Base-by-base conservation (phyloP, 805 yeast species). In the Torulaspora franciscae region DNA sequence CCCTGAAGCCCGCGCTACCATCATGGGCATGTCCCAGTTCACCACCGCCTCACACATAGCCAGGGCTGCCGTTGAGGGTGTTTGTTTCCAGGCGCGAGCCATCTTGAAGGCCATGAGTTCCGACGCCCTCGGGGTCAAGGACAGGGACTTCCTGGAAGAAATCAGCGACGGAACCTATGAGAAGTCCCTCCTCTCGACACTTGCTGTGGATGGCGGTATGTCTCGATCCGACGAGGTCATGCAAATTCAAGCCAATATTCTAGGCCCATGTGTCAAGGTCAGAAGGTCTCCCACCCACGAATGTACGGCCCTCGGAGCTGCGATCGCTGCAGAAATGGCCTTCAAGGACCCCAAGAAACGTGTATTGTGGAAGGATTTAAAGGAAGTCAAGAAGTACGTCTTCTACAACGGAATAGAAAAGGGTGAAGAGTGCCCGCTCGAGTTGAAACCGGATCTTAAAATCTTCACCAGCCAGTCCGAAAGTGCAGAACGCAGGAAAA, bases 181-280 rank as follows among this genome's bases (percentile, higher is more conserved):
- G 56, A 75, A 72, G 62, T 65, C 78, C 54, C 64, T 81, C 34
- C 70, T 81, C 52, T 71, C 79, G 3, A 60, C 73, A 11, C 69
- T 84, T 48, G 83, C 87, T 26, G 96, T 90, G 19, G 98, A 90
- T 63, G 98, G 97, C 44, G 98, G 98, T 54, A 84, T 90, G 93
- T 84, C 95, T 17, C 79, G 85, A 56, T 87, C 95, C 14, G 83
- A 83, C 59, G 91, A 85, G 57, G 91, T 89, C 42, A 84, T 91
- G 83, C 95, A 87, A 70, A 87, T 90, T 51, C 97, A 90, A 68
- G 85, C 96, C 6, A 95, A 90, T 64, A 82, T 90, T 50, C 73
- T 88, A 54, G 97, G 97, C 3, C 91, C 93, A 1, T 80, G 89
- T 67, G 85, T 83, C 30, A 79, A 81, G 23, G 91, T 90, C 34